phyloP scores from a whole-genome alignment of 2,329 filamentous ascomycete species.

The Cucurbitaria berberidis region DNA sequence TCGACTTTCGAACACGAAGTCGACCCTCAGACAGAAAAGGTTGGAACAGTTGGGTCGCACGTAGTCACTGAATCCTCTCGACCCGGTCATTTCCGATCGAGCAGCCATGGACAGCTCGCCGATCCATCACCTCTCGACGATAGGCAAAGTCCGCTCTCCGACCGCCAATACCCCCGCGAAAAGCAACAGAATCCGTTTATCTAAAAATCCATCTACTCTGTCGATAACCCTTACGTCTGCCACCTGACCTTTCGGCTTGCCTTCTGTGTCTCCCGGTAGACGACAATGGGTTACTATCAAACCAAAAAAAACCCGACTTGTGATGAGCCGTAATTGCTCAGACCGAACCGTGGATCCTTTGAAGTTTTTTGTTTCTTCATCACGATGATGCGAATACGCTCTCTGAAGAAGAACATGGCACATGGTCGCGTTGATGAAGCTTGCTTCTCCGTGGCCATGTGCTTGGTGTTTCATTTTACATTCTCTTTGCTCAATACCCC shows the following conservation, averaged over 20 bases:
- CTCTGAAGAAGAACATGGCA: slow-evolving; percentile 36
- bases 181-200: slow-evolving; percentile 49
- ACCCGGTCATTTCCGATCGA: slow-evolving; percentile 52
- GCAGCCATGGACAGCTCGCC: slow-evolving; percentile 54
- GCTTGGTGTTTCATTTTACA: slow-evolving; percentile 48
- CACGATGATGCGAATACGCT: slow-evolving; percentile 44
- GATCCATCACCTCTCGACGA: slow-evolving; percentile 52
- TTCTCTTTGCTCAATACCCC: slow-evolving; percentile 26
- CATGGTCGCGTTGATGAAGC: slow-evolving; percentile 49
- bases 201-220: slow-evolving; percentile 43
- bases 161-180: slow-evolving; percentile 29
- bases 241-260: slow-evolving; percentile 56
- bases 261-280: slow-evolving; percentile 51
- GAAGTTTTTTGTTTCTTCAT: slow-evolving; percentile 41
- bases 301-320: slow-evolving; percentile 42
- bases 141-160: slow-evolving; percentile 43
- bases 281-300: slow-evolving; percentile 21
- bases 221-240: slow-evolving; percentile 18
- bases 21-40: slow-evolving; percentile 48
- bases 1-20: slow-evolving; percentile 49
- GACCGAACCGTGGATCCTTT: slow-evolving; percentile 48
- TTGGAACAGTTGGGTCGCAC: slow-evolving; percentile 52
- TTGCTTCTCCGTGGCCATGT: slow-evolving; percentile 32
- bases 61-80: slow-evolving; percentile 52
- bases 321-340: slow-evolving; percentile 52